Evolutionary conservation across 441 rosid genomes (phyloP).

Genomic region (Cnidoscolus chayamansa): DNA sequence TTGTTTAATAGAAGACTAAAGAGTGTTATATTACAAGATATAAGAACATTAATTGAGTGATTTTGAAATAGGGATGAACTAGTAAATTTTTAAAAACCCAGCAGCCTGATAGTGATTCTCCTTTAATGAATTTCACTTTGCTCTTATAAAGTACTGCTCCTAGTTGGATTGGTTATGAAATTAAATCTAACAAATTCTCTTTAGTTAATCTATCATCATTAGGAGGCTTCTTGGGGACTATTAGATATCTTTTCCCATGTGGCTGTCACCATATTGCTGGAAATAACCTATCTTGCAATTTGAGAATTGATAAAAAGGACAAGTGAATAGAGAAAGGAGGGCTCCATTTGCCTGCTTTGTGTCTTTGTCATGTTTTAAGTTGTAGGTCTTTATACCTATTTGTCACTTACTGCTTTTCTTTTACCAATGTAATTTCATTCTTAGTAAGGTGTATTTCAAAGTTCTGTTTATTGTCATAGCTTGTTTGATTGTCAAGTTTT

Average conservation of each 20-base stretch:
- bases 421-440: not conserved
- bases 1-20: too few relatives aligned
- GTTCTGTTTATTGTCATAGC: not conserved
- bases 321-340: slow-evolving; percentile 1
- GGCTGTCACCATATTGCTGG: not conserved
- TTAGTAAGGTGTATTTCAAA: not conserved
- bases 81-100: too few relatives aligned
- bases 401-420: not conserved
- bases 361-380: not conserved
- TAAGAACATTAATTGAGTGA: too few relatives aligned
- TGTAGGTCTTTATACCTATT: not conserved
- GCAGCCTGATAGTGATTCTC: too few relatives aligned
- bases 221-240: not conserved
- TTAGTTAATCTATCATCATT: not conserved
- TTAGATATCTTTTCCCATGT: not conserved
- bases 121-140: not conserved
- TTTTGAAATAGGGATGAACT: too few relatives aligned
- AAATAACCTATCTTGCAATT: not conserved
- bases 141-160: not conserved
- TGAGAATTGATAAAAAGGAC: not conserved
- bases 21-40: too few relatives aligned
- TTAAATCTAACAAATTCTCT: not conserved
- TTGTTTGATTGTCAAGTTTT: not conserved
- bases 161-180: not conserved
- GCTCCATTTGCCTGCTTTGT: not conserved